These are phyloP conservation scores for Diplodia seriata DNA, from an alignment of 2,329 filamentous ascomycete species.

Conservation along the genomic window DNA sequence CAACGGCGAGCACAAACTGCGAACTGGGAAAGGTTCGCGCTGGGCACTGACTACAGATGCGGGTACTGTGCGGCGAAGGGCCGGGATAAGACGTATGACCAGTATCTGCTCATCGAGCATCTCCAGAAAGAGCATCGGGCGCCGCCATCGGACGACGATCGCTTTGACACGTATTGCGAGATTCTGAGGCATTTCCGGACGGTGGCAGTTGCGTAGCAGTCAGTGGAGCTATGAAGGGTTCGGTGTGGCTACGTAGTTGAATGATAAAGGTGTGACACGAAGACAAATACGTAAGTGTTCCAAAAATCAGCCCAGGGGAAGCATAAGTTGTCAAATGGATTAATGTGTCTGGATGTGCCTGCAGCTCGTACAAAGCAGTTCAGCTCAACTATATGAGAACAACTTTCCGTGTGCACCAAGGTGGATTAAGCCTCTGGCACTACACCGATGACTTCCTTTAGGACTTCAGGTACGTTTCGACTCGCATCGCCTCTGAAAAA, in stretches of 20 bases:
- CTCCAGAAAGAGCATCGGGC: not conserved
- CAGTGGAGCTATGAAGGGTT: no score
- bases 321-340: no score
- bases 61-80: not conserved
- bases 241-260: not conserved
- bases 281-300: not conserved
- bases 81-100: not conserved
- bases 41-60: not conserved
- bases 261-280: not conserved
- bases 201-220: not conserved
- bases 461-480: slow-evolving; percentile 60
- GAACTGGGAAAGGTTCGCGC: not conserved
- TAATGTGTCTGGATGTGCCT: no score
- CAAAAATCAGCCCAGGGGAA: no score
- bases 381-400: no score
- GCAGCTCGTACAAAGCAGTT: no score
- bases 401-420: not conserved
- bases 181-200: slow-evolving; percentile 2
- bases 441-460: slow-evolving; percentile 33
- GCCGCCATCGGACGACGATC: not conserved
- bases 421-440: not conserved
- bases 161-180: not conserved
- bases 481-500: slow-evolving; percentile 67
- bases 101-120: not conserved
- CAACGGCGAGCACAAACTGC: not conserved